Evolutionary conservation across 2,329 filamentous ascomycete genomes (phyloP).

Genomic region (Diaporthe citri): DNA sequence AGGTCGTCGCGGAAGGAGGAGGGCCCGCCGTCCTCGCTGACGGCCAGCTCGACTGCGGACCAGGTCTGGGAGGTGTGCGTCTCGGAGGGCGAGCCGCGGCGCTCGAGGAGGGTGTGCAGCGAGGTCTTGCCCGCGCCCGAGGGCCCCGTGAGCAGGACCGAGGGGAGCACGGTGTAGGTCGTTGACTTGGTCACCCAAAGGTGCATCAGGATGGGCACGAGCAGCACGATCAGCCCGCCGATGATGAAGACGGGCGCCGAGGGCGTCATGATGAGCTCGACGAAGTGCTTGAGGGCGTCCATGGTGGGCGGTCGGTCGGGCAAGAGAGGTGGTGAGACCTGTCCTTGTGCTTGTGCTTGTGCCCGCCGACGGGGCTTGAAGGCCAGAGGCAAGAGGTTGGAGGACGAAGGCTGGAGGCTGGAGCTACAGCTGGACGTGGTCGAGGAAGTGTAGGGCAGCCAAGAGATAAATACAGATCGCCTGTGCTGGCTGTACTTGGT

Average conservation of each 20-base stretch:
- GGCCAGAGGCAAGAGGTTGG: neutral
- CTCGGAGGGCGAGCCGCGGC: conserved; percentile 57
- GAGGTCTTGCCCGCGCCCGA: conserved; percentile 89
- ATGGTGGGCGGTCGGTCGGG: conserved; percentile 47
- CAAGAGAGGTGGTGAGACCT: conserved; percentile 9
- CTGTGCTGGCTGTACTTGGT: neutral
- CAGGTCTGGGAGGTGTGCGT: conserved; percentile 69
- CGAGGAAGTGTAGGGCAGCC: neutral
- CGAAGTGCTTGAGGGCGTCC: conserved; percentile 53
- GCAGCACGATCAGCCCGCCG: conserved; percentile 77
- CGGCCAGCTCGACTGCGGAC: conserved; percentile 67
- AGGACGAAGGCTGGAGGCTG: neutral
- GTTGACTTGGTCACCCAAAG: conserved; percentile 76
- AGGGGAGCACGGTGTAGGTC: conserved; percentile 77
- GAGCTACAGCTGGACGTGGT: neutral
- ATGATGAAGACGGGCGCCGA: conserved; percentile 73
- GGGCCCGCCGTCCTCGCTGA: conserved; percentile 58
- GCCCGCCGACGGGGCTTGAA: conserved; percentile 2
- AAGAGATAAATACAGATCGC: conserved; percentile 13
- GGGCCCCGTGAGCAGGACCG: conserved; percentile 85
- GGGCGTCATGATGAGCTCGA: conserved; percentile 71
- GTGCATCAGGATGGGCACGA: conserved; percentile 84
- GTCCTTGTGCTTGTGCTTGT: conserved; percentile 15
- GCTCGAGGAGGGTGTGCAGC: conserved; percentile 80
- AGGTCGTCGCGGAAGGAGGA: conserved; percentile 66